Evolutionary conservation across 2,329 filamentous ascomycete species (phyloP), one percentile per base, ranked within the genome.

Genomic region (Pseudogymnoascus sp.): DNA sequence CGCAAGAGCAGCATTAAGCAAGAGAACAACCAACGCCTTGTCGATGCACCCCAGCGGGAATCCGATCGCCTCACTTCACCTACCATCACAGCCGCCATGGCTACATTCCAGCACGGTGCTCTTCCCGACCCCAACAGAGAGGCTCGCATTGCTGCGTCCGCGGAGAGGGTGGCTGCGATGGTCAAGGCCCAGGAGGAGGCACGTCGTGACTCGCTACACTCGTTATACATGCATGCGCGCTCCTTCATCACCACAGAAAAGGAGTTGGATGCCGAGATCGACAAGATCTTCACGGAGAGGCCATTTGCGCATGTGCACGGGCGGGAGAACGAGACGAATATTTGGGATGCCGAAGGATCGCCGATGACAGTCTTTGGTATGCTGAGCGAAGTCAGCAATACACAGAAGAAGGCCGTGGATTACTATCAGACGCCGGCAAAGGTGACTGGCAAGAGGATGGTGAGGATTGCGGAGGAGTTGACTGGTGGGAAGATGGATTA

Each of bases 151-250:
- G 81, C 82, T n/a, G 74, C 77, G 29, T 75, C 72, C 56, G 78
- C 78, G 59, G 74, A 72, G 4, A 70, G 65, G 38, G 78, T 79
- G 13, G 74, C 75, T 13, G 76, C 77, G 13, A 74, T 81, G 44
- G 74, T 79, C 33, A 76, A 75, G 8, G 74, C 78, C 62, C 86
- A 86, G 72, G 79, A 80, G 47, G 81, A 86, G 64, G 80, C 81
- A 62, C 84, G 89, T 61, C 81, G 84, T 65, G 85, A 93, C 68
- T 83, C 87, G 14, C 77, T 99, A 31, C 91, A 96, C 76, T 86
- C 90, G 64, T 82, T 99, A 11, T 99, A 99, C 77, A 89, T 95
- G 78, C 89, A 92, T 69, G 92, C 95, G 4, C 84, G 89, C 26
- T 80, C 85, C 40, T 99, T 97, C 77, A 97, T 99, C 72, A 87